These are phyloP conservation scores for Alternaria panax DNA, from an alignment of 2,329 filamentous ascomycete genomes.

Conservation along the genomic window DNA sequence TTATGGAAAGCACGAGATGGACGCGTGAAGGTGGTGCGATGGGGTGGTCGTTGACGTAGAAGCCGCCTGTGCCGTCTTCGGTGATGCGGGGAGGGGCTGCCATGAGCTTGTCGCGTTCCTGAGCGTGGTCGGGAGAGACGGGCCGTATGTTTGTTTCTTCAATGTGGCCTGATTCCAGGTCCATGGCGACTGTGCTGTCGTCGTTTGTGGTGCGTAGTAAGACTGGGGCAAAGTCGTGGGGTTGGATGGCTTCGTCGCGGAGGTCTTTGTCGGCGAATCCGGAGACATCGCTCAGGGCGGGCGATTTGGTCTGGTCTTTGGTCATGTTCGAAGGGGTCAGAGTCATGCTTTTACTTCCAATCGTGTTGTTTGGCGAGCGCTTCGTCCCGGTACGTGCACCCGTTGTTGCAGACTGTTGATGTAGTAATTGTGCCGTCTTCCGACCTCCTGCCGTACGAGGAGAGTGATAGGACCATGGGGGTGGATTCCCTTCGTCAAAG, in stretches of 20 bases:
- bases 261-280: slow-evolving; percentile 22
- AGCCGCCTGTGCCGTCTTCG: slow-evolving; percentile 24
- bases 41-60: slow-evolving; percentile 22
- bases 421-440: slow-evolving; percentile 24
- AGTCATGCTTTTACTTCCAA: slow-evolving; percentile 23
- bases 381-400: slow-evolving; percentile 14
- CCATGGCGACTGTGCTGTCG: slow-evolving; percentile 8
- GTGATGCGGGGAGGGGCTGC: slow-evolving; percentile 7
- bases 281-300: slow-evolving; percentile 16
- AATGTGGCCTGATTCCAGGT: slow-evolving; percentile 18
- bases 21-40: slow-evolving; percentile 23
- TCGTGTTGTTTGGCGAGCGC: slow-evolving; percentile 11
- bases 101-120: slow-evolving; percentile 3
- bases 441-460: slow-evolving; percentile 36
- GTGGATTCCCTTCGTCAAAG: slow-evolving; percentile 41
- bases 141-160: slow-evolving; percentile 3
- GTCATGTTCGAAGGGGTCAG: slow-evolving; percentile 17
- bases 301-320: slow-evolving; percentile 9
- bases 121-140: slow-evolving; percentile 7
- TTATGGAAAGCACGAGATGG: slow-evolving; percentile 12
- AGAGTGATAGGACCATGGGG: slow-evolving; percentile 42
- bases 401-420: slow-evolving; percentile 15
- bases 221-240: slow-evolving; percentile 27
- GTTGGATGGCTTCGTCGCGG: slow-evolving; percentile 11
- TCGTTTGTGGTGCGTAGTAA: slow-evolving; percentile 3